Conservation (phyloP, 352 stramenopile species). For the Phytophthora macrochlamydospora region DNA sequence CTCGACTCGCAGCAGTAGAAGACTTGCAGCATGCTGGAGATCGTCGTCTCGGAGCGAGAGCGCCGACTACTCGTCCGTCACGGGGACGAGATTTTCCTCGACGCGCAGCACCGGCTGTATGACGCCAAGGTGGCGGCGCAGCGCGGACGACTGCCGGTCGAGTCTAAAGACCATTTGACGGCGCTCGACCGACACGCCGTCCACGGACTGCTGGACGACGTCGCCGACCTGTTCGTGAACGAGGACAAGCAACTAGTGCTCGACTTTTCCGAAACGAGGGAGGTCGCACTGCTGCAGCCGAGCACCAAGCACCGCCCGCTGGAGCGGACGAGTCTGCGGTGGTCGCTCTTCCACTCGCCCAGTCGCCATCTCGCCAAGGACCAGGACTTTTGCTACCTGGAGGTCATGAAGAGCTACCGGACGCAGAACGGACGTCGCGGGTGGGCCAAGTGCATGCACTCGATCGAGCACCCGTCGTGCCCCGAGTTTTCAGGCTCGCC, state of each 20-base stretch:
- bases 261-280: conserved; percentile 71
- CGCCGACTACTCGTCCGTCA: conserved; percentile 46
- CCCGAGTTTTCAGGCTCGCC: conserved; percentile 50
- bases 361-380: conserved; percentile 55
- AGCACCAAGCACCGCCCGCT: conserved; percentile 39
- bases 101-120: conserved; percentile 46
- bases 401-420: conserved; percentile 72
- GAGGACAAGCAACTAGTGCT: conserved; percentile 72
- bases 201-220: conserved; percentile 67
- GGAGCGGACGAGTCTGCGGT: conserved; percentile 68
- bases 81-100: conserved; percentile 48
- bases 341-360: conserved; percentile 70
- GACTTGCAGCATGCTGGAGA: conserved; percentile 17
- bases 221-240: conserved; percentile 69
- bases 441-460: conserved; percentile 76
- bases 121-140: conserved; percentile 22
- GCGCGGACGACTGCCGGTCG: neutral
- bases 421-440: conserved; percentile 58
- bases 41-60: conserved; percentile 45
- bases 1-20: too few relatives aligned
- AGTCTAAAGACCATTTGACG: conserved; percentile 48
- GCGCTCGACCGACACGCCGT: conserved; percentile 61
- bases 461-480: conserved; percentile 66
- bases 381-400: conserved; percentile 81
- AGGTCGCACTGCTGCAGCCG: conserved; percentile 55